Percentiles rank a stretch among this genome's conserved stretches.
phyloP scores from a whole-genome alignment of 805 yeast genomes.

The Sugiyamaella lignohabitans region DNA sequence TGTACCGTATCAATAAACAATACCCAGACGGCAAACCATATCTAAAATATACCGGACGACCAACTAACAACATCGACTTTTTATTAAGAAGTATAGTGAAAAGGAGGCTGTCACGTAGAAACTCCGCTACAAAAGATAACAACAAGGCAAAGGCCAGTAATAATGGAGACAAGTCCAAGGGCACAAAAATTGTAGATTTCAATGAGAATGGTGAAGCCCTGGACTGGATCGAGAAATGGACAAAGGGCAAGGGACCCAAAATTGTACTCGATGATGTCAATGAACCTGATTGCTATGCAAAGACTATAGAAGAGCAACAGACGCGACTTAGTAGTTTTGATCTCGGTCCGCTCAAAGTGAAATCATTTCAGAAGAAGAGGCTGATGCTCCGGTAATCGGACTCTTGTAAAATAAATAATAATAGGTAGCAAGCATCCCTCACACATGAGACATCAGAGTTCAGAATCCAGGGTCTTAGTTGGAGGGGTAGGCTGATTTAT shows the following conservation, averaged over 20 bases:
- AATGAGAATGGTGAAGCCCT: slow-evolving; percentile 53
- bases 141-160: neutral
- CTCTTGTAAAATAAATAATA: neutral
- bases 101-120: slow-evolving; percentile 1
- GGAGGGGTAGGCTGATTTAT: neutral
- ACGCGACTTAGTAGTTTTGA: slow-evolving; percentile 12
- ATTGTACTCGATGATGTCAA: slow-evolving; percentile 14
- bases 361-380: slow-evolving; percentile 7
- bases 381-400: slow-evolving; percentile 3
- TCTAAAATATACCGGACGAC: slow-evolving; percentile 42
- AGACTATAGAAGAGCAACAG: slow-evolving; percentile 12
- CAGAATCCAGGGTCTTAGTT: too few relatives aligned
- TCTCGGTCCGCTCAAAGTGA: slow-evolving; percentile 13
- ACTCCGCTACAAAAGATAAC: neutral
- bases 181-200: neutral
- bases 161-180: neutral
- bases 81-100: slow-evolving; percentile 34
- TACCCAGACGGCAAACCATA: slow-evolving; percentile 35
- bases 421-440: neutral
- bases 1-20: slow-evolving; percentile 56
- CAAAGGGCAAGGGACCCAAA: slow-evolving; percentile 42
- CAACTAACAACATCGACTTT: slow-evolving; percentile 66
- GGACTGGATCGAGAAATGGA: slow-evolving; percentile 56
- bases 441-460: too few relatives aligned
- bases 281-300: slow-evolving; percentile 16